phyloP scores from a whole-genome alignment of 805 yeast species.

The Candida michaelii region DNA sequence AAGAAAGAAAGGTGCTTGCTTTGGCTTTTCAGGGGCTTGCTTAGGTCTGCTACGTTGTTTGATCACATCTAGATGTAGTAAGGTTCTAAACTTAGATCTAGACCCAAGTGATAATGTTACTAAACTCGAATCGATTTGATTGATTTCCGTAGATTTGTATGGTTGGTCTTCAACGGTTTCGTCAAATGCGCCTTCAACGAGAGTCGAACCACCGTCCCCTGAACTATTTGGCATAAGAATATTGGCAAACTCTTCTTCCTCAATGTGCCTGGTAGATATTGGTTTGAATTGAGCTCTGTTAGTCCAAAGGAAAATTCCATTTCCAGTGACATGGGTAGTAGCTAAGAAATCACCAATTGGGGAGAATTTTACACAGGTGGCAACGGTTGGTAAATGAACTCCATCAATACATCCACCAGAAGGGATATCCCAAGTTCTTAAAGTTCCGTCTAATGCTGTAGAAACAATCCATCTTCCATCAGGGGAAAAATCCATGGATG shows the following conservation, averaged over 20 bases:
- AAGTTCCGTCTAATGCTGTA: slow-evolving; percentile 77
- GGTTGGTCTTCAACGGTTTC: slow-evolving; percentile 22
- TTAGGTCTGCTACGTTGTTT: slow-evolving; percentile 85
- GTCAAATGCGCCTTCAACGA: slow-evolving; percentile 78
- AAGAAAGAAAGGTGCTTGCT: slow-evolving; percentile 78
- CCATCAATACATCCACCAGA: slow-evolving; percentile 97
- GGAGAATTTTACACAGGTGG: slow-evolving; percentile 75
- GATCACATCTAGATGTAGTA: slow-evolving; percentile 79
- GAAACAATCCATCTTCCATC: slow-evolving; percentile 95
- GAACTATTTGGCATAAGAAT: slow-evolving; percentile 71
- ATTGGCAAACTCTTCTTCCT: slow-evolving; percentile 68
- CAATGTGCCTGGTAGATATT: slow-evolving; percentile 70
- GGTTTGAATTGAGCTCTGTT: slow-evolving; percentile 82
- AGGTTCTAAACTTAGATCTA: slow-evolving; percentile 72
- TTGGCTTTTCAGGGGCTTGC: slow-evolving; percentile 84
- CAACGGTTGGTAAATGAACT: slow-evolving; percentile 72
- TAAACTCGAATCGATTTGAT: slow-evolving; percentile 61
- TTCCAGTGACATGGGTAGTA: slow-evolving; percentile 86
- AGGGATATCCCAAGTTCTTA: slow-evolving; percentile 96
- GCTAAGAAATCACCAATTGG: slow-evolving; percentile 90
- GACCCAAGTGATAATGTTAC: slow-evolving; percentile 78
- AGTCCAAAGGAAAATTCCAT: slow-evolving; percentile 92
- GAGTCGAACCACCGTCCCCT: slow-evolving; percentile 70
- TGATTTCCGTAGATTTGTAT: slow-evolving; percentile 46
- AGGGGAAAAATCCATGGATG: slow-evolving; percentile 86